Base-by-base conservation (phyloP, 139 green algal species). In the Micractinium conductrix region DNA sequence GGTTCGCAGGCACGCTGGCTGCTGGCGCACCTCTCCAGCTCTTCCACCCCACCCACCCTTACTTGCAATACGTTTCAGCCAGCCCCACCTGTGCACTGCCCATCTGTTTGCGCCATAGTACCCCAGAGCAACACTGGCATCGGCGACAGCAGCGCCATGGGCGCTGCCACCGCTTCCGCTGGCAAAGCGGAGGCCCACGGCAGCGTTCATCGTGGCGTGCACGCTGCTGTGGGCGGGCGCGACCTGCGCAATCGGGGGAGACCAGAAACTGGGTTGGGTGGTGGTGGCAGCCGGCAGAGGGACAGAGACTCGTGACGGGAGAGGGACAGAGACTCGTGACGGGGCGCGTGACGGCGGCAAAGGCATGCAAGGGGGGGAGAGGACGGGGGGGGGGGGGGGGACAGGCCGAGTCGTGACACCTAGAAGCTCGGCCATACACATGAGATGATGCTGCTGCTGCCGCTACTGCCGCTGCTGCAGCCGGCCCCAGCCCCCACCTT, bases 171-270 rank as follows among this genome's bases (percentile, higher is more conserved):
- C 8, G 33, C 65, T 44, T 33, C 9, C 33, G 42, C 30, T 12
- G 28, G 43, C n/a, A 40, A 87, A 53, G 78, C 69, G 45, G 19
- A 93, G 33, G 21, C 33, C 43, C 30, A 91, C 24, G 6, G 86
- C 89, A 0, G 69, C 86, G 81, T 95, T 95, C 72, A 91, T 76
- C 33, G 92, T 63, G 33, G 90, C 78, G 60, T 87, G 86, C 0
- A 89, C 79, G 68, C 92, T 93, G 72, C 79, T 84, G 74, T 89
- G 88, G 37, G 90, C 86, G 68, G 87, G 45, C 2, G 87, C 85
- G 19, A 95, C n/a, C 72, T 90, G 89, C 71, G 24, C 30, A n/a
- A 26, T 14, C 3, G 35, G 2, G 37, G 62, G 62, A 37, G 6
- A 38, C 12, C 2, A 38, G 62, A 35, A 19, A 30, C n/a, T n/a